These are phyloP conservation scores for Ganoderma resinaceum DNA, from an alignment of 1,284 basidiomycete genomes.

Conservation along the genomic window DNA sequence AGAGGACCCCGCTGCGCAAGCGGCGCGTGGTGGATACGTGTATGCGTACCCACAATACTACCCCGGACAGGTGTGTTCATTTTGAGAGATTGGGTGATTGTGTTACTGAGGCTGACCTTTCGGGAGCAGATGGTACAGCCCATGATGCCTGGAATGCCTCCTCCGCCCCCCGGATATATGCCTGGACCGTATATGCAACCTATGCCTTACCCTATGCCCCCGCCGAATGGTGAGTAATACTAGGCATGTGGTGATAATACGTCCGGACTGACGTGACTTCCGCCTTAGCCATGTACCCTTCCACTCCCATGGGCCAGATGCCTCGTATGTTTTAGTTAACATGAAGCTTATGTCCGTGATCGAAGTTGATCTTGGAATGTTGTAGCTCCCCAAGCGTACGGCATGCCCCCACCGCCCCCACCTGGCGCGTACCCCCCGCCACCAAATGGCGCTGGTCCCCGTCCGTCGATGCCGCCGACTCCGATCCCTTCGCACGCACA, in stretches of 20 bases:
- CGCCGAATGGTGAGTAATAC: constrained; percentile 62
- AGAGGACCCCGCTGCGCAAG: constrained; percentile 66
- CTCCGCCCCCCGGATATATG: constrained; percentile 81
- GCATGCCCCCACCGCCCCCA: constrained; percentile 64
- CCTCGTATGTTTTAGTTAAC: constrained; percentile 62
- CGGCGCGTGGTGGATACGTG: constrained; percentile 67
- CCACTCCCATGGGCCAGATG: constrained; percentile 82
- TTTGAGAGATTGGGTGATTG: constrained; percentile 26
- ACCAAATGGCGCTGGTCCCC: constrained; percentile 74
- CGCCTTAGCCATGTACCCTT: constrained; percentile 75
- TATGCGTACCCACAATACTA: constrained; percentile 81
- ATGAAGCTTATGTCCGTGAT: neutral
- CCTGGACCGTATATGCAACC: constrained; percentile 78
- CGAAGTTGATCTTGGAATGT: neutral
- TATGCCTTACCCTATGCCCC: constrained; percentile 83
- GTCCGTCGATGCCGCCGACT: constrained; percentile 86
- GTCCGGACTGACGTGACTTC: neutral
- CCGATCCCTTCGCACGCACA: constrained; percentile 85
- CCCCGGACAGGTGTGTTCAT: constrained; percentile 65
- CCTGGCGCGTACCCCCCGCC: constrained; percentile 75
- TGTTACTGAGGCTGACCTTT: constrained; percentile 6
- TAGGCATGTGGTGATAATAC: too few species aligned
- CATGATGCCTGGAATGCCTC: constrained; percentile 84
- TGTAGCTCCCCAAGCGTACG: constrained; percentile 67
- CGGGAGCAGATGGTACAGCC: constrained; percentile 47